A percentile compares a stretch with the other conserved stretches of the same genome.
Evolutionary conservation across 352 stramenopile genomes (phyloP).

Genomic region (Halophytophthora polymorphica): DNA sequence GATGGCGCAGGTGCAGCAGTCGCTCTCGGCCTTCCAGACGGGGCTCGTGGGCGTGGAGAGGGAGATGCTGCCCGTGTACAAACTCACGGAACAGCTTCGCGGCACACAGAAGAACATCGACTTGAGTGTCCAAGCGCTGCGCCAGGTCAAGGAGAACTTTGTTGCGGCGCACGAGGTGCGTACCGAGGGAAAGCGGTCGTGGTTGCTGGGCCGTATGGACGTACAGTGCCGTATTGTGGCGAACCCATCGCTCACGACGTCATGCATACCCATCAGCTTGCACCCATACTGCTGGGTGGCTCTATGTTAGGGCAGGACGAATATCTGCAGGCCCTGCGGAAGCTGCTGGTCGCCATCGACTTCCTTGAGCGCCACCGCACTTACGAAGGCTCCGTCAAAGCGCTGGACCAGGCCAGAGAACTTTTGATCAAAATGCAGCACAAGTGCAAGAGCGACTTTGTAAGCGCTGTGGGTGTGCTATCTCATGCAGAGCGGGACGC

Average conservation of each 20-base stretch:
- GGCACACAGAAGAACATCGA: constrained; percentile 86
- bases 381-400: constrained; percentile 75
- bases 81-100: constrained; percentile 75
- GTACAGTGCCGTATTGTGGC: too few relatives aligned
- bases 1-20: constrained; percentile 57
- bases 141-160: constrained; percentile 73
- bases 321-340: constrained; percentile 62
- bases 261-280: too few relatives aligned
- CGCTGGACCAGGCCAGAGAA: constrained; percentile 62
- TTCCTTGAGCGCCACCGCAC: constrained; percentile 69
- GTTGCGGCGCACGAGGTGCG: constrained; percentile 59
- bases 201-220: too few relatives aligned
- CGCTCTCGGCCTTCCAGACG: constrained; percentile 56
- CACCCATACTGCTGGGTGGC: constrained; percentile 55
- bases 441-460: constrained; percentile 69
- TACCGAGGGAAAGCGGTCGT: background rate
- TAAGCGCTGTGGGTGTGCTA: constrained; percentile 62
- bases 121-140: constrained; percentile 67
- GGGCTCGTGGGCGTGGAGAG: constrained; percentile 68
- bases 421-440: constrained; percentile 53
- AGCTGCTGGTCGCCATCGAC: constrained; percentile 58
- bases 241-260: too few relatives aligned
- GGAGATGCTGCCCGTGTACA: constrained; percentile 84
- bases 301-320: constrained; percentile 72
- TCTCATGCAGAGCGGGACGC: constrained; percentile 41